Conservation (phyloP, 805 yeast species). For the Metschnikowia sp. region DNA sequence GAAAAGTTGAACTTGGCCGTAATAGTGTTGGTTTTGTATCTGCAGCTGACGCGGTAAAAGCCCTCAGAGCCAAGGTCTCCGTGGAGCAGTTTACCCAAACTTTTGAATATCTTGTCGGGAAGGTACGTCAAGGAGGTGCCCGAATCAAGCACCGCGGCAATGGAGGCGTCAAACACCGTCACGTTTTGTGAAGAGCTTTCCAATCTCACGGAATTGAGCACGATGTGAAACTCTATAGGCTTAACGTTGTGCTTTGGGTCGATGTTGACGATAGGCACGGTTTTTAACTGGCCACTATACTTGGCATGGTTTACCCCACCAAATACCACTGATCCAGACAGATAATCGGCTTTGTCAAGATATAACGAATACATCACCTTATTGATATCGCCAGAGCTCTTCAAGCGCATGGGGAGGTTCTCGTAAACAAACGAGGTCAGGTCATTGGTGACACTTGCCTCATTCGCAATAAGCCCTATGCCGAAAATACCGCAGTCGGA, state of each 20-base stretch:
- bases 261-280: constrained; percentile 44
- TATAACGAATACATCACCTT: constrained; percentile 60
- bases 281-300: constrained; percentile 23
- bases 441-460: constrained; percentile 43
- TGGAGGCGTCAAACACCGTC: background rate
- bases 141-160: constrained; percentile 40
- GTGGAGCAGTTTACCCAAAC: constrained; percentile 10
- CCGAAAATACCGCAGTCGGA: constrained; percentile 71
- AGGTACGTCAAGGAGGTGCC: constrained; percentile 51
- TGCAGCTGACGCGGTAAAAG: background rate
- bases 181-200: constrained; percentile 11
- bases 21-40: background rate
- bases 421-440: constrained; percentile 36
- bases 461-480: constrained; percentile 66
- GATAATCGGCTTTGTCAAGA: constrained; percentile 38
- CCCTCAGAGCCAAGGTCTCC: background rate
- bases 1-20: background rate
- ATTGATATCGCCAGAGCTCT: constrained; percentile 52
- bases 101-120: constrained; percentile 30
- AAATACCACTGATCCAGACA: constrained; percentile 33
- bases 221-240: constrained; percentile 48
- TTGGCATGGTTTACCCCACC: constrained; percentile 44
- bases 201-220: constrained; percentile 38
- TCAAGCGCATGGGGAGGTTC: constrained; percentile 65
- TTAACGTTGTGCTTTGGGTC: constrained; percentile 6